phyloP scores from a whole-genome alignment of 768 basidiomycete genomes.

The Lyophyllum shimeji region DNA sequence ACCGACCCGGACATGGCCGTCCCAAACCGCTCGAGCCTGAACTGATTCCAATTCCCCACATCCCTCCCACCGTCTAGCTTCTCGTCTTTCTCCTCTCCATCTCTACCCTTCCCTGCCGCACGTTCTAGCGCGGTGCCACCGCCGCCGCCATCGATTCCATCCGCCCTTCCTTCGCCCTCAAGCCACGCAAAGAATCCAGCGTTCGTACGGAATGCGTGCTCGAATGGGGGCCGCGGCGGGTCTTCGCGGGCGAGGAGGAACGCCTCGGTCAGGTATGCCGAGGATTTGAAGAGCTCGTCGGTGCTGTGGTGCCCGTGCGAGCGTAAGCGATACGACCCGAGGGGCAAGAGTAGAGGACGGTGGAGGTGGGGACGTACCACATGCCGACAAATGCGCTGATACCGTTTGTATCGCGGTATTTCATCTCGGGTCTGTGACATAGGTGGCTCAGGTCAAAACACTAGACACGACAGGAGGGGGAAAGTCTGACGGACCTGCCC shows the following conservation, averaged over 20 bases:
- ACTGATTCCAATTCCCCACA: conserved; percentile 39
- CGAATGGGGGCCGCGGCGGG: conserved; percentile 65
- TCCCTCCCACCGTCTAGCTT: neutral
- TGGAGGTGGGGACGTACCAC: conserved; percentile 42
- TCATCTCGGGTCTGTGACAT: conserved; percentile 50
- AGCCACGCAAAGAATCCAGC: conserved; percentile 73
- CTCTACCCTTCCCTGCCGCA: neutral
- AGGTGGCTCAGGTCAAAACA: neutral
- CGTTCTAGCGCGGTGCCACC: neutral
- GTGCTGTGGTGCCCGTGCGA: conserved; percentile 39
- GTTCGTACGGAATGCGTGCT: conserved; percentile 58
- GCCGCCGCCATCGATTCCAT: neutral
- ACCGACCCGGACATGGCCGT: conserved; percentile 74
- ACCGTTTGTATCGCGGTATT: conserved; percentile 66
- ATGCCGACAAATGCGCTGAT: conserved; percentile 71
- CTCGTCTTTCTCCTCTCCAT: neutral
- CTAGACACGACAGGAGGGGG: conserved; percentile 6
- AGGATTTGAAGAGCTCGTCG: conserved; percentile 76
- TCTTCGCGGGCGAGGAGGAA: conserved; percentile 45
- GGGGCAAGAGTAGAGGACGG: neutral
- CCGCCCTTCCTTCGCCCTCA: conserved; percentile 38
- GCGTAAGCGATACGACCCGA: neutral
- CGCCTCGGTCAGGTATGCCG: conserved; percentile 73
- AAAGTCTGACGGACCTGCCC: conserved; percentile 35
- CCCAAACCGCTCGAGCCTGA: conserved; percentile 67